Conservation (phyloP, 257 asterid species). For the Solanum chiquidenum region DNA sequence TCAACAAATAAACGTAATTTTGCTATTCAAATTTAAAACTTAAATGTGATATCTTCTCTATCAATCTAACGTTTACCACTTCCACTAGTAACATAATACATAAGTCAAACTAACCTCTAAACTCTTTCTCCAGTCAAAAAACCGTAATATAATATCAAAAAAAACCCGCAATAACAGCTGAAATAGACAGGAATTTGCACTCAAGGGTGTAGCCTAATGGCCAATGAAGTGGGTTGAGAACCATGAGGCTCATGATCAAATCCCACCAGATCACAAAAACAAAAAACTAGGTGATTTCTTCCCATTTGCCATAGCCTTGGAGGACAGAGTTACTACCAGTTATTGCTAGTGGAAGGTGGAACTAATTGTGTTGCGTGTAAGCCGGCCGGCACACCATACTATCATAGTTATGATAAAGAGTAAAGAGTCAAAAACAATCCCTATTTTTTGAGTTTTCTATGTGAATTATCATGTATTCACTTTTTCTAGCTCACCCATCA, state of each 20-base stretch:
- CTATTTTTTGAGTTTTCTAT: background rate
- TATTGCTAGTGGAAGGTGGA: background rate
- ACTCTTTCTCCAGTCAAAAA: background rate
- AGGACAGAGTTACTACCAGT: background rate
- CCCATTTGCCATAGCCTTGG: background rate
- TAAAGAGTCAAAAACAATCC: background rate
- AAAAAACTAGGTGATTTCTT: background rate
- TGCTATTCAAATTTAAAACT: background rate
- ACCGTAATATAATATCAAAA: background rate
- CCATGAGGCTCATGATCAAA: background rate
- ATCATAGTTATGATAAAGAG: background rate
- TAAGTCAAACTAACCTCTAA: background rate
- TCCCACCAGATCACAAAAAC: background rate
- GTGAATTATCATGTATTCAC: background rate
- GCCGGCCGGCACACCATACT: background rate
- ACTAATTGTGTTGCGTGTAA: background rate
- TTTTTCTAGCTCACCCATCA: background rate
- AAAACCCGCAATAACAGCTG: background rate
- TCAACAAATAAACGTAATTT: background rate
- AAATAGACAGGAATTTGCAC: background rate
- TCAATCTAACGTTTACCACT: background rate
- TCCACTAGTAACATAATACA: background rate
- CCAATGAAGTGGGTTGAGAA: background rate
- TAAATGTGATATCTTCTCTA: background rate
- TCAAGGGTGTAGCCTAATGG: background rate